These are phyloP conservation scores for Fusarium sp. DNA, from an alignment of 2,329 filamentous ascomycete genomes.

Conservation along the genomic window DNA sequence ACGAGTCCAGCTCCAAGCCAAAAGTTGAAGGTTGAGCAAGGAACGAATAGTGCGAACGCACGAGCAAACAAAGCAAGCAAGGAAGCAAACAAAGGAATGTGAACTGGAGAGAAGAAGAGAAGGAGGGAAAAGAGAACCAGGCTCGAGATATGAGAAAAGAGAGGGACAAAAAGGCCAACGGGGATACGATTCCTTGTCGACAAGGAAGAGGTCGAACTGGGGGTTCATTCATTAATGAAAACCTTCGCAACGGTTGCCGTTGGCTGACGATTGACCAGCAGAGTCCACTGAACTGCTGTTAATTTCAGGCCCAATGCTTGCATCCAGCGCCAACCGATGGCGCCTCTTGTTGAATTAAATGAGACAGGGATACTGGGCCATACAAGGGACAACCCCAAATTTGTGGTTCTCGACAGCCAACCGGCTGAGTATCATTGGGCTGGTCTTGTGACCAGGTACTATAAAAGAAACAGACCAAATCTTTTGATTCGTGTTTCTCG, in stretches of 20 bases:
- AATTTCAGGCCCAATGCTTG: constrained; percentile 45
- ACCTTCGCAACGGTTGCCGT: constrained; percentile 4
- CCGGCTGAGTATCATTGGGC: constrained; percentile 6
- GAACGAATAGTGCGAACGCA: constrained; percentile 17
- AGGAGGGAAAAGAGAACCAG: neutral
- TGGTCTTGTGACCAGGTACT: constrained; percentile 16
- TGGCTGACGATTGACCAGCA: neutral
- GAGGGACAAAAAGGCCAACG: constrained; percentile 21
- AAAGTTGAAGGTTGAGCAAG: constrained; percentile 11
- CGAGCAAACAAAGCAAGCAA: neutral
- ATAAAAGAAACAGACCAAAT: neutral
- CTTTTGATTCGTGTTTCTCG: neutral
- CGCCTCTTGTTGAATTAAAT: constrained; percentile 41
- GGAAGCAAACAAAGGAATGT: constrained; percentile 6
- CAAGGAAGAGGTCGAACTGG: constrained; percentile 27
- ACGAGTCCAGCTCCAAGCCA: constrained; percentile 41
- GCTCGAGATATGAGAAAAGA: constrained; percentile 11
- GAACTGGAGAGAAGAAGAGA: constrained; percentile 1
- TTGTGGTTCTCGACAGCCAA: constrained; percentile 39
- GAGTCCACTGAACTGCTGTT: constrained; percentile 22
- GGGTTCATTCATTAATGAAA: constrained; percentile 35
- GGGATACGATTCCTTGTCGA: constrained; percentile 31
- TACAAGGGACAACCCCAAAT: constrained; percentile 31
- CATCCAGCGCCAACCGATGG: constrained; percentile 36
- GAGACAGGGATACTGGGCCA: constrained; percentile 40